A percentile compares a stretch with the other conserved stretches of the same genome.
Evolutionary conservation across 352 stramenopile species (phyloP).

Genomic region (Phytophthora sp.): DNA sequence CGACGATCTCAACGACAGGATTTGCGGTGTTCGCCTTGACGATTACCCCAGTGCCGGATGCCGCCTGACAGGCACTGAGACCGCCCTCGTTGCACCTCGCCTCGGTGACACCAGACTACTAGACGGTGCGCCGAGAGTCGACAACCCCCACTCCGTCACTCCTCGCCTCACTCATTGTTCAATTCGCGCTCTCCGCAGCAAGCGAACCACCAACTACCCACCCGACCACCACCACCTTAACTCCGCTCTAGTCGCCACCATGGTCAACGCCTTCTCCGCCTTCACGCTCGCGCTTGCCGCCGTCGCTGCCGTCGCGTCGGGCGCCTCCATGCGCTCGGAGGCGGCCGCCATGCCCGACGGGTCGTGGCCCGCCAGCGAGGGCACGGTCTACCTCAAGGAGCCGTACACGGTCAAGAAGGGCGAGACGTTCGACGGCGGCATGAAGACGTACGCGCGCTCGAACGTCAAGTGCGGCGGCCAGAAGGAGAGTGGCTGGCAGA

Average conservation of each 20-base stretch:
- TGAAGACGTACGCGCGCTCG: conserved; percentile 59
- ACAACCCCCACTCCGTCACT: neutral
- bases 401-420: conserved; percentile 42
- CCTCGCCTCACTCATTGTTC: conserved; percentile 6
- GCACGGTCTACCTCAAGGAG: conserved; percentile 21
- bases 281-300: conserved; percentile 9
- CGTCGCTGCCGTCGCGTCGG: conserved; percentile 9
- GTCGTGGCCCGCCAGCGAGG: conserved; percentile 33
- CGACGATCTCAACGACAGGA: conserved; percentile 20
- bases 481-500: too few species aligned
- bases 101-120: neutral
- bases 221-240: neutral
- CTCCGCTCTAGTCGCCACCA: neutral
- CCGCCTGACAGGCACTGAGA: neutral
- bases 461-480: conserved; percentile 41
- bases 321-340: too few species aligned
- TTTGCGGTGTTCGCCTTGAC: conserved; percentile 7
- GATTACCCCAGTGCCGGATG: neutral
- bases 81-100: conserved; percentile 13
- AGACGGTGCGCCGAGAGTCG: too few species aligned
- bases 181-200: conserved; percentile 13
- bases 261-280: conserved; percentile 19
- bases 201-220: conserved; percentile 6
- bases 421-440: conserved; percentile 43
- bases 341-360: too few species aligned